These are phyloP conservation scores for Silybum marianum DNA, from an alignment of 129 eudicot species.

Conservation along the genomic window DNA sequence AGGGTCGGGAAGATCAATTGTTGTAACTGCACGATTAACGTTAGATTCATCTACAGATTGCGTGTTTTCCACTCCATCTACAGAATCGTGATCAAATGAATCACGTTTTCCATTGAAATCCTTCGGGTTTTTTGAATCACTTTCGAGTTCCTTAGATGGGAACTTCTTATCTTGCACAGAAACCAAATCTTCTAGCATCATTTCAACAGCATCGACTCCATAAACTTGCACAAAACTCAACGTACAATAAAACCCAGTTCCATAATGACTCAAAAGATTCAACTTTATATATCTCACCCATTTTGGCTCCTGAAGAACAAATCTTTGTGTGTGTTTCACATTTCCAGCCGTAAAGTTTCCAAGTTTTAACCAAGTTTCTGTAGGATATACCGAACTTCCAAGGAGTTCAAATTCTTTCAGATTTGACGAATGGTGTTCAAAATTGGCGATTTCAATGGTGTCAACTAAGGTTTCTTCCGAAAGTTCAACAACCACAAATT, in stretches of 20 bases:
- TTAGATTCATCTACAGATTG: slow-evolving; percentile 35
- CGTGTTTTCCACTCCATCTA: slow-evolving; percentile 43
- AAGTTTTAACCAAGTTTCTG: slow-evolving; percentile 83
- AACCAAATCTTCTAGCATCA: slow-evolving; percentile 93
- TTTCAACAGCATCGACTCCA: slow-evolving; percentile 97
- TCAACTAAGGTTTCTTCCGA: slow-evolving; percentile 95
- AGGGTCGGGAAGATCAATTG: slow-evolving; percentile 64
- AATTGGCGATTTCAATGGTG: slow-evolving; percentile 86
- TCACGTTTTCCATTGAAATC: slow-evolving; percentile 25
- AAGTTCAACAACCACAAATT: slow-evolving; percentile 85
- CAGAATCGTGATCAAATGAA: slow-evolving; percentile 34
- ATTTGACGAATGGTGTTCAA: slow-evolving; percentile 92
- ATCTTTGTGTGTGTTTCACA: slow-evolving; percentile 82
- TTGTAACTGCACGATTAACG: slow-evolving; percentile 41
- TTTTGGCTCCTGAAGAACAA: slow-evolving; percentile 80
- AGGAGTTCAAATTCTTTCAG: slow-evolving; percentile 86
- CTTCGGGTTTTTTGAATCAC: slow-evolving; percentile 46
- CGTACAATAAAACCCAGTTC: slow-evolving; percentile 94
- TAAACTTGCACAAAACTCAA: slow-evolving; percentile 83
- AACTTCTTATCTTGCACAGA: slow-evolving; percentile 67
- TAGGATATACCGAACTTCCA: slow-evolving; percentile 83
- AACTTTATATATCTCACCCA: slow-evolving; percentile 87
- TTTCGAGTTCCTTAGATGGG: slow-evolving; percentile 39
- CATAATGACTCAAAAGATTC: slow-evolving; percentile 80
- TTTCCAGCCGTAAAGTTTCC: slow-evolving; percentile 94